Evolutionary conservation across 73 alveolate genomes (phyloP).

Genomic region (Paramecium sonneborni): DNA sequence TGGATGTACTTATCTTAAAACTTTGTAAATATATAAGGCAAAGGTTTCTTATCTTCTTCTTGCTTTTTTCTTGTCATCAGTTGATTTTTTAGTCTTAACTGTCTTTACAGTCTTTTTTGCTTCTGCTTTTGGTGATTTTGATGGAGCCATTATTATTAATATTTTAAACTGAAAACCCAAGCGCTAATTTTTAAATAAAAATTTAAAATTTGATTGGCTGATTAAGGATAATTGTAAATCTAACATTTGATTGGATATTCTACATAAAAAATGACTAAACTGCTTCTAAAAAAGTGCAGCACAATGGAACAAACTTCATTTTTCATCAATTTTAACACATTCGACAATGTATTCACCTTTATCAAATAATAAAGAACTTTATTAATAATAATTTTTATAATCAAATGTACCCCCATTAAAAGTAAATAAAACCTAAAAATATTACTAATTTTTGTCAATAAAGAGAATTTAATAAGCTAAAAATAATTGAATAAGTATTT

Average conservation of each 20-base stretch:
- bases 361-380: neutral
- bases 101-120: slow-evolving; percentile 70
- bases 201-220: slow-evolving; percentile 33
- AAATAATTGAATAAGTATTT: too few relatives aligned
- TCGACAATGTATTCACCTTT: neutral
- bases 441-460: too few relatives aligned
- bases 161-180: neutral
- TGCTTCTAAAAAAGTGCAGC: slow-evolving; percentile 9
- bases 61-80: slow-evolving; percentile 66
- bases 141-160: slow-evolving; percentile 63
- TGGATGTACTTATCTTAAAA: slow-evolving; percentile 80
- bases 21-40: slow-evolving; percentile 76
- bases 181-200: neutral
- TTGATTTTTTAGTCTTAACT: slow-evolving; percentile 60
- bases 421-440: neutral
- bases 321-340: neutral
- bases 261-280: slow-evolving; percentile 8
- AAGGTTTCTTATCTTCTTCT: slow-evolving; percentile 75
- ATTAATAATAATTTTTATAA: neutral
- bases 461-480: too few relatives aligned
- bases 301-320: slow-evolving; percentile 28
- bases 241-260: neutral
- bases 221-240: slow-evolving; percentile 27
- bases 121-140: slow-evolving; percentile 71
- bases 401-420: neutral